Evolutionary conservation across 2,329 filamentous ascomycete species (phyloP), one percentile per base, ranked within the genome.

Genomic region (Pezicula neosporulosa): DNA sequence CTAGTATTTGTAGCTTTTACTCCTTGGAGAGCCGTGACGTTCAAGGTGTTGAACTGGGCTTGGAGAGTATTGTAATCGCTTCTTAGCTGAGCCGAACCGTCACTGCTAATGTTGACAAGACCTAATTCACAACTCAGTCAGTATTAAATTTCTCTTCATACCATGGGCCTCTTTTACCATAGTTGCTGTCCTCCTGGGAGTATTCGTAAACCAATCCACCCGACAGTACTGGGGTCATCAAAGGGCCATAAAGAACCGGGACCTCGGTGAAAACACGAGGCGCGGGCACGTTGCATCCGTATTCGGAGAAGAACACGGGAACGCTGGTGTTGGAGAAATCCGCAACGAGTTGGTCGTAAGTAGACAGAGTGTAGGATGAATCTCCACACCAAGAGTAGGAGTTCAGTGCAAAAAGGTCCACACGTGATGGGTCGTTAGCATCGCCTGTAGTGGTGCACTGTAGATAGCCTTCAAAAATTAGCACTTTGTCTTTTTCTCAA

Each of bases 141-240:
- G 21, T 5, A 21, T 21, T 5, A 21, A 3, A 21, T 21, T 5
- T 5, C 21, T 21, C 21, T 21, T 21, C 21, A 21, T 5, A 21
- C 21, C 21, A 21, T 21, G 21, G 21, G 5, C 3, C 21, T 21
- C 21, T 21, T 21, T 21, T 21, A 21, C 21, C 83, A 54, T 76
- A 86, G 65, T 82, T 72, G 66, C 86, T 85, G 39, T 72, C 70
- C 66, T 92, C 89, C 69, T 91, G 78, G 1, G 83, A 84, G 69
- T 82, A 93, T 70, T 94, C 87, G 74, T 93, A 94, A 43, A 93
- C 87, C 43, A 94, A 77, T 57, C 88, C 89, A 56, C 89, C 89
- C 49, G 83, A 86, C 64, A 93, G 83, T 51, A 82, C 74, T 16
- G 75, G 67, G 12, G 71, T 85, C 86, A 93, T 91, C 57, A 89